These are phyloP conservation scores for Prunus yedoensis DNA, from an alignment of 331 rosid species.

Conservation along the genomic window DNA sequence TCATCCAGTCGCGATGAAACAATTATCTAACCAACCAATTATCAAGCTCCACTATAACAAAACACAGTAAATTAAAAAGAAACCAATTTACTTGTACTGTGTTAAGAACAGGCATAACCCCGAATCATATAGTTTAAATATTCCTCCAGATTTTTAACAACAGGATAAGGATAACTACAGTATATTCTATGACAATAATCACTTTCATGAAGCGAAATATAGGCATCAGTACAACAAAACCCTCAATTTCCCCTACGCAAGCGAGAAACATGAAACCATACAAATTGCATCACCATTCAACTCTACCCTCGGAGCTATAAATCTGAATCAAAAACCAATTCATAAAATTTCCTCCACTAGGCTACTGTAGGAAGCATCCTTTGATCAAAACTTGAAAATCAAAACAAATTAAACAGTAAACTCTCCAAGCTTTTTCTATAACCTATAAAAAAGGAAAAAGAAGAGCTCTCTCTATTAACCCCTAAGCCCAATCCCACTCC, in stretches of 20 bases:
- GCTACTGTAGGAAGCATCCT: neutral
- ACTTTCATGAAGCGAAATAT: too few species aligned
- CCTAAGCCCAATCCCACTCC: neutral
- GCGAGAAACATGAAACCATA: neutral
- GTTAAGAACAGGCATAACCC: neutral
- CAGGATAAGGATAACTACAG: neutral
- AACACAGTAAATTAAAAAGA: neutral
- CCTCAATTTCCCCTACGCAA: too few species aligned
- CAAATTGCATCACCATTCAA: neutral
- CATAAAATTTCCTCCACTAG: neutral
- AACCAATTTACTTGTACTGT: neutral
- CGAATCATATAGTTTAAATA: neutral
- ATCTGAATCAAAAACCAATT: neutral
- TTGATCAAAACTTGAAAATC: neutral
- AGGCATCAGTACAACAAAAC: too few species aligned
- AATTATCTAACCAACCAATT: neutral
- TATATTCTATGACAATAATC: neutral
- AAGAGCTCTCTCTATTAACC: neutral
- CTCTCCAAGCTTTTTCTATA: neutral
- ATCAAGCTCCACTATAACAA: neutral
- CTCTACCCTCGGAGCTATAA: neutral
- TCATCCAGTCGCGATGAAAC: neutral
- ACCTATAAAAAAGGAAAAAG: neutral
- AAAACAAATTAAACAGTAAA: neutral
- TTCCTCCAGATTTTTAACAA: neutral